Evolutionary conservation across 2,329 filamentous ascomycete genomes (phyloP), one percentile per base, ranked within the genome.

Genomic region (Aspergillus novoparasiticus): DNA sequence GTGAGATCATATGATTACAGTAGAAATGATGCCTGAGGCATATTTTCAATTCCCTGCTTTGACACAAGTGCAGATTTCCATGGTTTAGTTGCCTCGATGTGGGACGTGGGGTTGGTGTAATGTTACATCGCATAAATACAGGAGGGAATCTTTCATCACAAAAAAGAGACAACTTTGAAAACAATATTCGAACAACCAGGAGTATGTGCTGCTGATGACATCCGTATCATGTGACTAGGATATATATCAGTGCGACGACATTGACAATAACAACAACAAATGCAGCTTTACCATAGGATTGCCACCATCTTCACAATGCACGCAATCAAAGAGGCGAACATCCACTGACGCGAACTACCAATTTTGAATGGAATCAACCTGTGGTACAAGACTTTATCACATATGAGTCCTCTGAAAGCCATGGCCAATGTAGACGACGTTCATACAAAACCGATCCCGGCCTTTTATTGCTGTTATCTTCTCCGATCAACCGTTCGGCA

Each of bases 391-490:
- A 26, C 26, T 21, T n/a, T 19, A 34, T 26, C 36, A 30, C 23
- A 10, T 11, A 26, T 16, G 28, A 21, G n/a, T 50, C 36, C 5
- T 39, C 26, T 16, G 9, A 28, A 1, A 21, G 45, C 19, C 21
- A 74, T 74, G 72, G 67, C 71, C 3, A 46, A 65, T 6, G 57
- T 45, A 12, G 63, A 66, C 11, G 55, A 55, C n/a, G 63, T 72
- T n/a, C 62, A 63, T 73, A 69, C 88, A 84, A 80, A 79, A 67
- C 82, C 84, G 0, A 92, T 98, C 26, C 94, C 94, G 11, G 89
- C 94, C 1, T 90, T 97, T 68, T 98, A 98, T 75, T 93, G 92
- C 69, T 96, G 95, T 75, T 98, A 99, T 76, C 86, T 98, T 19
- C 86, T 98, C 41, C 90, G 94, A 23, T 97, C 94, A 0, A 93